These are phyloP conservation scores for Diphasiastrum complanatum DNA, from an alignment of 83 land plant species.

Conservation along the genomic window DNA sequence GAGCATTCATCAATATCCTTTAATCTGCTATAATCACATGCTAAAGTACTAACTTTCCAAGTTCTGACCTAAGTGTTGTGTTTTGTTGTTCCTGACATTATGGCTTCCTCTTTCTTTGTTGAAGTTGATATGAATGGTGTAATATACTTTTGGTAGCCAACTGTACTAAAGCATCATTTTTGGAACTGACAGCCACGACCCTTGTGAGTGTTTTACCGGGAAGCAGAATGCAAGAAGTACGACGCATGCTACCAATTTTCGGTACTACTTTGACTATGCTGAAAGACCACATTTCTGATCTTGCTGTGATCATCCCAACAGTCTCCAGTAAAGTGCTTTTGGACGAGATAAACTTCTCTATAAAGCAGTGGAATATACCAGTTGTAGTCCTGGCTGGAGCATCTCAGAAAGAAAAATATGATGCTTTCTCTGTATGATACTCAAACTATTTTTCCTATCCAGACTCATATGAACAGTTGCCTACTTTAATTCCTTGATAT, in stretches of 20 bases:
- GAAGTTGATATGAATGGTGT: too few relatives aligned
- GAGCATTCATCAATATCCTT: conserved; percentile 9
- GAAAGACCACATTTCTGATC: conserved; percentile 27
- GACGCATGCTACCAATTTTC: conserved; percentile 71
- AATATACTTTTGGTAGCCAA: too few relatives aligned
- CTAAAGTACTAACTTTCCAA: too few relatives aligned
- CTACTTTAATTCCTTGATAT: too few relatives aligned
- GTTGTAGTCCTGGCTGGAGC: conserved; percentile 54
- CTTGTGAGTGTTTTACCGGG: conserved; percentile 75
- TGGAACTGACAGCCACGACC: conserved; percentile 61
- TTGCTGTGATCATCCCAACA: conserved; percentile 59
- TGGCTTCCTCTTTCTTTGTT: too few relatives aligned
- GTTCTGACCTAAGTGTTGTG: too few relatives aligned
- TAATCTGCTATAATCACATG: too few relatives aligned
- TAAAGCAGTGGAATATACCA: conserved; percentile 40
- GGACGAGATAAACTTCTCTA: conserved; percentile 25
- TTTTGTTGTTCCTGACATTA: too few relatives aligned
- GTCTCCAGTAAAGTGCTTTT: conserved; percentile 58
- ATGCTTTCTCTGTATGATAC: conserved; percentile 61
- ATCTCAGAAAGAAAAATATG: conserved; percentile 49
- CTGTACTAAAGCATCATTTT: too few relatives aligned
- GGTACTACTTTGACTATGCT: conserved; percentile 44
- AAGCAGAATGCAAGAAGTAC: conserved; percentile 79
- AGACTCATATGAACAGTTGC: too few relatives aligned
- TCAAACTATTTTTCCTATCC: not conserved